A percentile compares a stretch with the other conserved stretches of the same genome.
These are phyloP conservation scores for Trichoderma koningii DNA, from an alignment of 2,329 filamentous ascomycete species.

Conservation along the genomic window DNA sequence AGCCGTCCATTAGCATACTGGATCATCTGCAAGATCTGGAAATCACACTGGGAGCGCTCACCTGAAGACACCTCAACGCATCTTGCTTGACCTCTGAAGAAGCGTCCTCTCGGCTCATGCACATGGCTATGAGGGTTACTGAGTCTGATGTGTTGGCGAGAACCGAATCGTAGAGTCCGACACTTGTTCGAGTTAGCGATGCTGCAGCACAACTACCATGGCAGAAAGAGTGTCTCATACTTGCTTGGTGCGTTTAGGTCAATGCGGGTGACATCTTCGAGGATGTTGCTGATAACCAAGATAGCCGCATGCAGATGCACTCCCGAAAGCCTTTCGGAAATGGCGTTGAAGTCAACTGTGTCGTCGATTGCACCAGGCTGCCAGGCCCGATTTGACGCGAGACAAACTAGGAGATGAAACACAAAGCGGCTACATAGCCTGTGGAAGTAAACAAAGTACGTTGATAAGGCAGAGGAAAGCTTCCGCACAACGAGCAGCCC, in stretches of 20 bases:
- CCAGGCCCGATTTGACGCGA: constrained; percentile 43
- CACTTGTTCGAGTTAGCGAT: constrained; percentile 34
- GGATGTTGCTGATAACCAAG: constrained; percentile 57
- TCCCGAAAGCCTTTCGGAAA: constrained; percentile 52
- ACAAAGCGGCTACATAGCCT: constrained; percentile 67
- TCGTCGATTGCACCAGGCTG: constrained; percentile 32
- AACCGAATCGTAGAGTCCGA: constrained; percentile 45
- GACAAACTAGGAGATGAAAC: constrained; percentile 59
- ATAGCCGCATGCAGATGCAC: constrained; percentile 58
- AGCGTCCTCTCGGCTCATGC: constrained; percentile 39
- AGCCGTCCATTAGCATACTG: neutral
- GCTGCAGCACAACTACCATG: constrained; percentile 36
- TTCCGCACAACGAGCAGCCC: constrained; percentile 69
- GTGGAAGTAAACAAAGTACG: constrained; percentile 73
- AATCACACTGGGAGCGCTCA: constrained; percentile 39
- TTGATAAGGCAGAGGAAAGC: constrained; percentile 73
- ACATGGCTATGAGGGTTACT: constrained; percentile 44
- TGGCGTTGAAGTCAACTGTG: constrained; percentile 46
- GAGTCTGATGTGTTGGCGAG: constrained; percentile 47
- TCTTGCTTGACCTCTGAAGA: constrained; percentile 51
- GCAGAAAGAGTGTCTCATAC: constrained; percentile 40
- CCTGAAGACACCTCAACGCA: constrained; percentile 63
- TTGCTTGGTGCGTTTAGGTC: constrained; percentile 63
- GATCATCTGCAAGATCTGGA: constrained; percentile 29
- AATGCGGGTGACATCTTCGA: constrained; percentile 54